Evolutionary conservation across 495 filamentous ascomycete species (phyloP), one percentile per base, ranked within the genome.

Genomic region (Aspergillus olivimuriae): DNA sequence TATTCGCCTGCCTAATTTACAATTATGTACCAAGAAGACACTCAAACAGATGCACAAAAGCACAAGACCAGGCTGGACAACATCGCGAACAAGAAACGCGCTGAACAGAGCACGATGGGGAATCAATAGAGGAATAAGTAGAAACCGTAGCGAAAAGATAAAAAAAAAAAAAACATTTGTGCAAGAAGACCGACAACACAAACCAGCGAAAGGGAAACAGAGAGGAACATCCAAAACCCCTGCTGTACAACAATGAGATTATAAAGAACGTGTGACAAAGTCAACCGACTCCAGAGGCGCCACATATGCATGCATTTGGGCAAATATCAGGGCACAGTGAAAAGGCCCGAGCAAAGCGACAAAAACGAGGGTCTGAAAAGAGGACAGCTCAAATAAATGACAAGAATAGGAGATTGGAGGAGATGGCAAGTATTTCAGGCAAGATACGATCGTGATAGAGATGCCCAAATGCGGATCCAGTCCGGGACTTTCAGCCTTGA

Each of bases 211-310:
- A 23, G 18, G 7, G 37, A 41, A 9, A 15, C 43, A 47, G 43
- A 18, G 40, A 24, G 18, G 52, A 34, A 45, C 35, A 33, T 37
- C 46, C 44, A 36, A 53, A 44, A 34, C 32, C 46, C 41, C 31
- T 48, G 42, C 50, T 51, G 36, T 59, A 51, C 40, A 55, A 24
- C 34, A 43, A 46, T 24, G 40, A 49, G 50, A 44, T 23, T 15
- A 19, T 20, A 15, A 24, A 46, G 43, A 39, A 31, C 30, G 5
- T n/a, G 33, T 37, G 26, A 36, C 38, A 52, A 47, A 3, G 21
- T 32, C 37, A 48, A 51, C 41, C 34, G 42, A 60, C 55, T 53
- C 53, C 53, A 46, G 48, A 46, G 42, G 52, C 57, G 54, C 57
- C 51, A 56, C 46, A 15, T 39, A 59, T 54, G 52, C 52, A 55